Evolutionary conservation across 352 stramenopile species (phyloP).

Genomic region (Phytophthora capsici): DNA sequence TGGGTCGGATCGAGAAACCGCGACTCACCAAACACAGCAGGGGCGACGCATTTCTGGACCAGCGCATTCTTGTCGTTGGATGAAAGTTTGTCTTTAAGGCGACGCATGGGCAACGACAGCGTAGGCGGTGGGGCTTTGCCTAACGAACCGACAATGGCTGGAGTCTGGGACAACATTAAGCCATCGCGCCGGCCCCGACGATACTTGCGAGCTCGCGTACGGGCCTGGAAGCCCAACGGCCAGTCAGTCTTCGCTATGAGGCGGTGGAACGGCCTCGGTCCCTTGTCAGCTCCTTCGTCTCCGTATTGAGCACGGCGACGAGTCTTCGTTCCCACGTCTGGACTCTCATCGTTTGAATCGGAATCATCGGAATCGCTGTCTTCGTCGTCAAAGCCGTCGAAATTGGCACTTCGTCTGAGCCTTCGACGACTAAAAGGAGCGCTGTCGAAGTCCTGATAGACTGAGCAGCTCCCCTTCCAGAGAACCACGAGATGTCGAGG

Average conservation of each 20-base stretch:
- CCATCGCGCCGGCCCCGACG: slow-evolving; percentile 55
- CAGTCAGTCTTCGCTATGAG: slow-evolving; percentile 66
- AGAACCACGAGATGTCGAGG: slow-evolving; percentile 60
- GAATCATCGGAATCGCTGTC: slow-evolving; percentile 13
- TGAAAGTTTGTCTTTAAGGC: slow-evolving; percentile 36
- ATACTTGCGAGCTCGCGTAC: slow-evolving; percentile 57
- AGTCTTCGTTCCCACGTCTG: no score
- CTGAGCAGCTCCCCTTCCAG: slow-evolving; percentile 68
- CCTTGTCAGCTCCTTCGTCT: slow-evolving; percentile 27
- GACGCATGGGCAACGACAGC: slow-evolving; percentile 20
- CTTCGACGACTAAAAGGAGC: slow-evolving; percentile 44
- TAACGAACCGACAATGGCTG: slow-evolving; percentile 5
- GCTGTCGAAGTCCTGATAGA: slow-evolving; percentile 70
- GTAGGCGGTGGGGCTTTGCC: neutral
- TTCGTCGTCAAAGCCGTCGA: slow-evolving; percentile 20
- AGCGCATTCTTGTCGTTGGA: slow-evolving; percentile 47
- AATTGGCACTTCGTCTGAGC: slow-evolving; percentile 19
- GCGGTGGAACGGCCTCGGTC: slow-evolving; percentile 59
- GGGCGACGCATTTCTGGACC: slow-evolving; percentile 52
- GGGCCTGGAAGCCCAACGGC: slow-evolving; percentile 66
- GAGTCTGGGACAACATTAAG: slow-evolving; percentile 33
- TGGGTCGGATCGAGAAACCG: slow-evolving; percentile 59
- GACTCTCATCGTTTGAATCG: slow-evolving; percentile 2
- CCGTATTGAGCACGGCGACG: neutral
- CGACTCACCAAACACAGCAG: slow-evolving; percentile 73